Evolutionary conservation across 345 rosid species (phyloP), one percentile per base, ranked within the genome.

Genomic region (Lenwebbia sp.): DNA sequence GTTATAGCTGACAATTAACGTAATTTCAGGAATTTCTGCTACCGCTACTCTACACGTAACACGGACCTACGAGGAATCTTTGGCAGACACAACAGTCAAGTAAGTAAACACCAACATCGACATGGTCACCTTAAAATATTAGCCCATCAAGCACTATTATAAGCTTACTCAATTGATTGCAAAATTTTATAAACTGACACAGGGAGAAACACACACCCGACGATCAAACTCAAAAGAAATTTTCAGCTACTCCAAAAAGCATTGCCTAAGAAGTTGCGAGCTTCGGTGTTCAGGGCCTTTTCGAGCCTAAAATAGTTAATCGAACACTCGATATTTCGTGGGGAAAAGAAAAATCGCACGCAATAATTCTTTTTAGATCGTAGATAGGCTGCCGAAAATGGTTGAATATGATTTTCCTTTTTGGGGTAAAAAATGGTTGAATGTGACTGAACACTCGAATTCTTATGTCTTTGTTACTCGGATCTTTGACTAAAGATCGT

Each of bases 191-290:
- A 17, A 4, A 21, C 44, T 33, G 3, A 21, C 25, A 23, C 25
- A 23, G 25, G 57, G 25, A 21, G 57, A 21, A 21, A 54, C 25
- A 3, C 23, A 21, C 22, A 8, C 76, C 41, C 3, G 2, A 30
- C 12, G 23, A 30, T 65, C 41, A 30, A 65, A 65, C 19, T 30
- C 5, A 62, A 62, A 14, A 28, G 5, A 5, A 6, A 30, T 14
- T 65, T 17, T 15, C 5, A 33, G 44, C 44, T 8, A 33, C 13
- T 8, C 13, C 0, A 0, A 33, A 0, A 17, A 65, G 40, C 3
- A 33, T 33, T 1, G 9, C 22, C 10, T 33, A 33, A 65, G 25
- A 65, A 0, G 3, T 19, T 41, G 9, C 1, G 25, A 65, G 23
- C 40, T 65, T 65, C 3, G 0, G 13, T 17, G 6, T 65, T 5